Evolutionary conservation across 179 eudicot species (phyloP).

Genomic region (Gypsophila paniculata): DNA sequence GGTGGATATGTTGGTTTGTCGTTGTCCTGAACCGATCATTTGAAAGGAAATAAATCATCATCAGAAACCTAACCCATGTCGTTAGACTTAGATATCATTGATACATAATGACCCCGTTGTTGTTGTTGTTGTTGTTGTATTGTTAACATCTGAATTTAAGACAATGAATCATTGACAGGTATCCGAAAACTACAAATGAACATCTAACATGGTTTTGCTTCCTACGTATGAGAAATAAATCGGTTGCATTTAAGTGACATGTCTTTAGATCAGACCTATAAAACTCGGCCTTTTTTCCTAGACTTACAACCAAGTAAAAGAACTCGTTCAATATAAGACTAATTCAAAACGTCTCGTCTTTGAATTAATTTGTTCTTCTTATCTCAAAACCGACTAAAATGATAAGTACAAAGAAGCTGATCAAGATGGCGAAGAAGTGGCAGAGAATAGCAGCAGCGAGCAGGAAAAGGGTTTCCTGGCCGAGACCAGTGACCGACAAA

Average conservation of each 20-base stretch:
- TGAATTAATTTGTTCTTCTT: background rate
- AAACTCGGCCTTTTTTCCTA: background rate
- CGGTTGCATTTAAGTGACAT: background rate
- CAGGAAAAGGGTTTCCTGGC: conserved; percentile 5
- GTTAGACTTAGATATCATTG: background rate
- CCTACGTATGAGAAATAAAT: background rate
- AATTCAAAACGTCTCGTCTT: background rate
- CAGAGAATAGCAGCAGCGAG: conserved; percentile 9
- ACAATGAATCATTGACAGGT: background rate
- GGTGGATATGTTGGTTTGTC: background rate
- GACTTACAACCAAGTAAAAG: conserved; percentile 3
- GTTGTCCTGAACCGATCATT: background rate
- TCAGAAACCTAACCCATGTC: background rate
- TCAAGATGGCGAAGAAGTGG: conserved; percentile 15
- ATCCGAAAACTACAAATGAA: background rate
- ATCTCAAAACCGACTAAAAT: background rate
- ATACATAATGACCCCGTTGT: background rate
- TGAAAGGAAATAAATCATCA: background rate
- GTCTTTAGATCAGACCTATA: background rate
- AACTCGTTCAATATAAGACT: background rate
- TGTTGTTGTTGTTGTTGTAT: background rate
- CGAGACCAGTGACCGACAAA: background rate
- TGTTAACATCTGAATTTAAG: background rate
- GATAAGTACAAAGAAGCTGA: conserved; percentile 14
- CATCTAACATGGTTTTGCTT: conserved; percentile 4